Evolutionary conservation across 192 early-diverging fungal species (phyloP).

Genomic region (Coemansia sp.): DNA sequence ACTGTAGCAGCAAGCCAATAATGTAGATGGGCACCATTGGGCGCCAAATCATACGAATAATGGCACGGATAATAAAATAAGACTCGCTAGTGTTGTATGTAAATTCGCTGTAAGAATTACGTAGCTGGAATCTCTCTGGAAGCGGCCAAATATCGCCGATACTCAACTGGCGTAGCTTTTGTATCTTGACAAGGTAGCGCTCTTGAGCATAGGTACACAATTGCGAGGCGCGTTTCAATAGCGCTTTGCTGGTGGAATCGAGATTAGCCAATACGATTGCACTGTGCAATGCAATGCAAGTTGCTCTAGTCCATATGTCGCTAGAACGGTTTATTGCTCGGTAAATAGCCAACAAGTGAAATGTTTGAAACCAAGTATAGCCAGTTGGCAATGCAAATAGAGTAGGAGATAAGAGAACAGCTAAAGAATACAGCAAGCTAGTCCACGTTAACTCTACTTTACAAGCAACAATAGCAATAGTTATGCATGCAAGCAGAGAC

Average conservation of each 20-base stretch:
- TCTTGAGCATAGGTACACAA: not conserved
- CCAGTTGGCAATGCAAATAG: not conserved
- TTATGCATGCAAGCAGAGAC: not conserved
- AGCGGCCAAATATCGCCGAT: constrained; percentile 9
- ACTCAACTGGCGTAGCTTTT: not conserved
- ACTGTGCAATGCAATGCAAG: not conserved
- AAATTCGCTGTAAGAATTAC: constrained; percentile 12
- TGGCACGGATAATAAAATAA: constrained; percentile 39
- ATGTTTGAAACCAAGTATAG: not conserved
- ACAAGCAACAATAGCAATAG: not conserved
- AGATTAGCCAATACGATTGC: not conserved
- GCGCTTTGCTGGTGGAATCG: not conserved
- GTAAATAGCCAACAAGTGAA: not conserved
- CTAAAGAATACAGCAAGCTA: not conserved
- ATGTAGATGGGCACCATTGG: constrained; percentile 33
- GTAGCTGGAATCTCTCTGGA: constrained; percentile 1
- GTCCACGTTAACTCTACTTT: not conserved
- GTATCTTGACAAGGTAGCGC: constrained; percentile 5
- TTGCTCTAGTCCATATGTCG: not conserved
- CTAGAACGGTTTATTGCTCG: not conserved
- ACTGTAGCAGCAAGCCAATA: constrained; percentile 12
- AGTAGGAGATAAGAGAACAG: not conserved
- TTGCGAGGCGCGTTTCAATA: not conserved
- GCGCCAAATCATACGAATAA: constrained; percentile 38
- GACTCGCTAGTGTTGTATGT: constrained; percentile 36